Percentiles rank a stretch among this genome's conserved stretches.
phyloP scores from a whole-genome alignment of 257 asterid species.

The Nicotiana noctiflora region DNA sequence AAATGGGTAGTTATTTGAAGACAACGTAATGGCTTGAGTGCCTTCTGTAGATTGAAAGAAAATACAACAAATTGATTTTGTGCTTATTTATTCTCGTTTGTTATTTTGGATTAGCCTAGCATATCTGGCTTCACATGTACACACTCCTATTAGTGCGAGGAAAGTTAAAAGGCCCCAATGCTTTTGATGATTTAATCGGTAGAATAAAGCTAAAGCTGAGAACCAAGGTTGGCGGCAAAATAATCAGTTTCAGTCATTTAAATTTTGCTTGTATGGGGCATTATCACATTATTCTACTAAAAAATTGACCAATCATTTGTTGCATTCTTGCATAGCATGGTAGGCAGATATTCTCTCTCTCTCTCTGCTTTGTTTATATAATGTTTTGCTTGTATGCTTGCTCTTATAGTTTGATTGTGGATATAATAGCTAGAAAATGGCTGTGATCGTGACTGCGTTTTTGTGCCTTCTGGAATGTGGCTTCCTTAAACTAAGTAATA shows the following conservation, averaged over 20 bases:
- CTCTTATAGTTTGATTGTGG: not conserved
- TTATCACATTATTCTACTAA: not conserved
- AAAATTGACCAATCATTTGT: not conserved
- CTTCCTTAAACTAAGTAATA: not conserved
- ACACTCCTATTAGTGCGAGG: not conserved
- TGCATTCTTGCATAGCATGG: not conserved
- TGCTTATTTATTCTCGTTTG: not conserved
- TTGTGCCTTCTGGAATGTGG: not conserved
- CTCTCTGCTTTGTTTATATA: not conserved
- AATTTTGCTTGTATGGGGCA: not conserved
- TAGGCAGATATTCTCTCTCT: not conserved
- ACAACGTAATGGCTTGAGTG: too few relatives aligned
- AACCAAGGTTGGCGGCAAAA: not conserved
- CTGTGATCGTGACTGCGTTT: not conserved
- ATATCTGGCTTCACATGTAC: not conserved
- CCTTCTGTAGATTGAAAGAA: not conserved
- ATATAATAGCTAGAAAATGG: not conserved
- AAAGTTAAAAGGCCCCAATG: not conserved
- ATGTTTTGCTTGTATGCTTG: not conserved
- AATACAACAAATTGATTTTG: not conserved
- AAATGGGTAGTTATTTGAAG: too few relatives aligned
- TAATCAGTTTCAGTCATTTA: not conserved
- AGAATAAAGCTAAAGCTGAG: not conserved
- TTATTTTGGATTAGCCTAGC: not conserved
- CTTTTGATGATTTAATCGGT: not conserved